Evolutionary conservation across 2,329 filamentous ascomycete genomes (phyloP), one percentile per base, ranked within the genome.

Genomic region (Ophiostoma australiae): DNA sequence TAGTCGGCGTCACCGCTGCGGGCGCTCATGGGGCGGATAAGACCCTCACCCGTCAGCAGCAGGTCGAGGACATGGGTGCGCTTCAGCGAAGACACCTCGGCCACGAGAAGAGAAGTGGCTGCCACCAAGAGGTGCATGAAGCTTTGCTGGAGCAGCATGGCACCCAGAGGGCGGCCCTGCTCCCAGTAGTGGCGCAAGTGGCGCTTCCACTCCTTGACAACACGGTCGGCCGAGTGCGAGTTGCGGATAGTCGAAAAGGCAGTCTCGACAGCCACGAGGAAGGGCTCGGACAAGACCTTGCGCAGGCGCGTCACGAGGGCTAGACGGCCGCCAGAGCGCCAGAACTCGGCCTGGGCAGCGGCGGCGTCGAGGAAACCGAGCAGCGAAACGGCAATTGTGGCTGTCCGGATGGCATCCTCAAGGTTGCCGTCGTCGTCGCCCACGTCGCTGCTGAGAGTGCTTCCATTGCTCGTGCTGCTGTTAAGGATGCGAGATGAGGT

Each of bases 241-340:
- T 96, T 97, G 70, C 94, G 90, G 74, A 98, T 91, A 10, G 92
- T 93, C 10, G 94, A 97, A 72, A 97, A 90, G 10, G 93, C 91
- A 0, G 92, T 93, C 80, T 98, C 95, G 52, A 98, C 87, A 1
- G 91, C 89, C 15, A 96, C 87, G 74, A 97, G 85, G 77, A 97
- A 97, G 7, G 88, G 84, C 76, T 97, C 94, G 0, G 93, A 94
- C 15, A 99, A 83, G 23, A 97, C 85, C 41, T 85, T 83, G 70
- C 89, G 89, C 44, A 97, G 81, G 67, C 88, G 86, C 72, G 91
- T 86, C 20, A 97, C 86, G 67, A 98, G 80, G 3, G 85, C 84
- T 37, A 96, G 80, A 70, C 93, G 88, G 74, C 95, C 91, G 3
- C 87, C 85, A 1, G 90, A 83, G 72, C 83, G 88, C 93, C 94